A percentile compares a stretch with the other conserved stretches of the same genome.
These are phyloP conservation scores for Chamaecyparis obtusa DNA, from an alignment of 75 land plant species.

Conservation along the genomic window DNA sequence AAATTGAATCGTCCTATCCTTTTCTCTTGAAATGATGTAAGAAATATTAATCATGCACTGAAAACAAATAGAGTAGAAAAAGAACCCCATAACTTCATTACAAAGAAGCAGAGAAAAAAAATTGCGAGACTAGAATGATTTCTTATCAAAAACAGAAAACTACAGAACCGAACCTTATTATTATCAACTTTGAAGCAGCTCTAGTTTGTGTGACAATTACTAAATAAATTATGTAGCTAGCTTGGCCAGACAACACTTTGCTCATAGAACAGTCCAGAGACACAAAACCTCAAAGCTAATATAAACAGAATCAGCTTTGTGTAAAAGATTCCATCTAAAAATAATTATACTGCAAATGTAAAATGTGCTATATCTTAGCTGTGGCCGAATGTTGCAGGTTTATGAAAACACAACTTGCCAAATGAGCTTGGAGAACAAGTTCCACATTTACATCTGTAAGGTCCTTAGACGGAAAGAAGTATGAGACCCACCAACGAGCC, in stretches of 20 bases:
- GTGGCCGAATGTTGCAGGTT: not conserved
- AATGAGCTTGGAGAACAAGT: not conserved
- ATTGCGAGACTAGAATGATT: not conserved
- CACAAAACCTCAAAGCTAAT: not conserved
- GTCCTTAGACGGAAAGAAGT: not conserved
- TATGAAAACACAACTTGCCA: not conserved
- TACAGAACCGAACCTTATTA: too few relatives aligned
- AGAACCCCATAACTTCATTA: not conserved
- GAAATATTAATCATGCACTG: not conserved
- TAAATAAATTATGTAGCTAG: not conserved
- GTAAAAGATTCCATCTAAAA: not conserved
- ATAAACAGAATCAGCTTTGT: not conserved
- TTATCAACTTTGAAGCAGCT: not conserved
- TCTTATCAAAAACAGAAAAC: not conserved
- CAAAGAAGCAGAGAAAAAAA: not conserved
- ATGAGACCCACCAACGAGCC: not conserved
- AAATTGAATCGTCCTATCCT: not conserved
- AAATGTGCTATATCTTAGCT: not conserved
- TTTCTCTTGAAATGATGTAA: not conserved
- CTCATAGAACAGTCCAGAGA: not conserved
- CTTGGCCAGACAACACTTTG: not conserved
- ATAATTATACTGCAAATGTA: not conserved
- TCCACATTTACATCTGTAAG: not conserved
- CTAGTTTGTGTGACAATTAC: not conserved
- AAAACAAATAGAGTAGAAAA: not conserved